Percentiles rank a stretch among this genome's conserved stretches.
Evolutionary conservation across 1,139 yeast species (phyloP).

Genomic region (Suhomyces wounanorum): DNA sequence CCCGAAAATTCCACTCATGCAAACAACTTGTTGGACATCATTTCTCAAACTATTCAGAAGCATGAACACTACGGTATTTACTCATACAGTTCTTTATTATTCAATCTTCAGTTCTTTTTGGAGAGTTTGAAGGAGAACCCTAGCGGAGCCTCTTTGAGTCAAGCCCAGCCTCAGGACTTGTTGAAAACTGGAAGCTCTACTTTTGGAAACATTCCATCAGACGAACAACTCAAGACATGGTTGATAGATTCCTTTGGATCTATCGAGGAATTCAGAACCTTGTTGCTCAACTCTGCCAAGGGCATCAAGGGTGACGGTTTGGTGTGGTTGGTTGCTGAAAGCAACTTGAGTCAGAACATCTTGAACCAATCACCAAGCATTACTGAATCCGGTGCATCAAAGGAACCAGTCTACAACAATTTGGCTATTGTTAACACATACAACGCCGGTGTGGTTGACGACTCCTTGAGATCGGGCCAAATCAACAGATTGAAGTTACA

Average conservation of each 20-base stretch:
- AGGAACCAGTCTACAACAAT: constrained; percentile 40
- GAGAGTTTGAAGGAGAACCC: constrained; percentile 47
- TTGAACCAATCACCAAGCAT: constrained; percentile 23
- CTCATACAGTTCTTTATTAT: constrained; percentile 59
- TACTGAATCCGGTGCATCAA: constrained; percentile 24
- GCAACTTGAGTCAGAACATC: constrained; percentile 35
- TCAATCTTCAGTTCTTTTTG: constrained; percentile 60
- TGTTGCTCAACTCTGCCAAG: constrained; percentile 60
- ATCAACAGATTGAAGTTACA: constrained; percentile 39
- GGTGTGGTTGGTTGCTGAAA: constrained; percentile 72
- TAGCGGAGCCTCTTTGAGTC: constrained; percentile 16
- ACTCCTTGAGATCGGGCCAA: constrained; percentile 54
- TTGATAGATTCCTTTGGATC: constrained; percentile 66
- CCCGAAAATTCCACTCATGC: constrained; percentile 8
- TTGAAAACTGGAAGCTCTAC: constrained; percentile 44
- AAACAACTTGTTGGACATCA: constrained; percentile 35
- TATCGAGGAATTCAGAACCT: constrained; percentile 61
- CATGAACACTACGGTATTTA: constrained; percentile 52
- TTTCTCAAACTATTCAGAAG: constrained; percentile 45
- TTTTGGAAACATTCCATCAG: constrained; percentile 41
- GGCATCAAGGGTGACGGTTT: constrained; percentile 75
- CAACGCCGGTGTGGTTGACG: constrained; percentile 69
- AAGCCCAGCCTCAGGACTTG: constrained; percentile 33
- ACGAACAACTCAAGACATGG: constrained; percentile 43
- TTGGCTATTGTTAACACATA: constrained; percentile 74